Evolutionary conservation across 192 early-diverging fungal species (phyloP).

Genomic region (Paraglomus brasilianum): DNA sequence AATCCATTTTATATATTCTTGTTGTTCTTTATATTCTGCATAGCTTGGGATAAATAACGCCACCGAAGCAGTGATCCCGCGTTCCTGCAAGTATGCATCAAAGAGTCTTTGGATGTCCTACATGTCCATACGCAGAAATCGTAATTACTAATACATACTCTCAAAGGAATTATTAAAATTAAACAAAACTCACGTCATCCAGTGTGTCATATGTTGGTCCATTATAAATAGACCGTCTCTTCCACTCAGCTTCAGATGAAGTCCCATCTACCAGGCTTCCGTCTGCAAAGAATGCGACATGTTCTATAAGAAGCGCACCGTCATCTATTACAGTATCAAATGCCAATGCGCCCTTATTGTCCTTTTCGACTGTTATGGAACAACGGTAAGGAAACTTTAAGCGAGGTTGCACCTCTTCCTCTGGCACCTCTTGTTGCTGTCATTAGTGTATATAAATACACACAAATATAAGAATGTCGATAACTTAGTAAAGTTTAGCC

Average conservation of each 20-base stretch:
- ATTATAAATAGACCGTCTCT: constrained; percentile 79
- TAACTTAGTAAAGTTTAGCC: not conserved
- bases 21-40: constrained; percentile 94
- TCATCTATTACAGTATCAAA: constrained; percentile 81
- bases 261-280: constrained; percentile 58
- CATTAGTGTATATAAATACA: not conserved
- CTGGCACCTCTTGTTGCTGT: constrained; percentile 52
- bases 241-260: constrained; percentile 85
- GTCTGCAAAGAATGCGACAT: constrained; percentile 69
- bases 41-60: constrained; percentile 86
- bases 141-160: not conserved
- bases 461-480: not conserved
- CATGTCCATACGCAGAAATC: not conserved
- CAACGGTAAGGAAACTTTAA: constrained; percentile 69
- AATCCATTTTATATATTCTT: constrained; percentile 90
- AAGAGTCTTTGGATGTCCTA: constrained; percentile 65
- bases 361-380: constrained; percentile 82
- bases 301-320: constrained; percentile 82
- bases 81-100: constrained; percentile 82
- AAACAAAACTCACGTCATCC: constrained; percentile 57
- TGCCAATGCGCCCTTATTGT: constrained; percentile 72
- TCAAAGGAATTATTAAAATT: not conserved
- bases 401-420: constrained; percentile 54
- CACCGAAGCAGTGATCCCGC: constrained; percentile 79
- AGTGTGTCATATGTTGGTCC: constrained; percentile 92